Evolutionary conservation across 2,329 filamentous ascomycete genomes (phyloP), one percentile per base, ranked within the genome.

Genomic region (Alternaria panax): DNA sequence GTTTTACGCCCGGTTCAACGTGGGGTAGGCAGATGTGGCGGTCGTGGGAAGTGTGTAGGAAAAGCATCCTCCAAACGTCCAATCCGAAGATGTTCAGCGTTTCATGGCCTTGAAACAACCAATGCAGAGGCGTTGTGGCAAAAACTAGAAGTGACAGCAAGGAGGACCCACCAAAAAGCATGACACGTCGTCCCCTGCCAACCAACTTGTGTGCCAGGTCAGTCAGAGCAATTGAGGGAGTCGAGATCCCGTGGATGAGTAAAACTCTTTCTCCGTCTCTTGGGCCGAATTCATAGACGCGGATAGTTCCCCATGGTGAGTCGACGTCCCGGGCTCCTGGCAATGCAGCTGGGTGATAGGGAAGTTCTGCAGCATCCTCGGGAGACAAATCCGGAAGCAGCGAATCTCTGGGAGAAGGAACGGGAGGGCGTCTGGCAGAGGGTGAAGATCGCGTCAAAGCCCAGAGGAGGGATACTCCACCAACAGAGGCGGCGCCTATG

Each of bases 281-380:
- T 0, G 91, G 90, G 0, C 92, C 92, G 85, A 89, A 95, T 81
- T 96, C 92, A 73, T 92, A 94, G 3, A 92, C 88, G 45, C 89
- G 82, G 62, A 92, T 86, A 5, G 80, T 86, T 16, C 92, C 92
- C 72, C 92, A 93, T 4, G 88, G 87, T 4, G 87, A 90, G 12
- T 81, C 73, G 16, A 95, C 87, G 73, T 92, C 87, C 58, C 91
- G 84, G 0, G 81, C 86, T 7, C 91, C 89, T 0, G 90, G 90
- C 14, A 93, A 83, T 16, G 85, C 84, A 75, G 92, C 85, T 3
- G 87, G 87, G 1, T 90, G 90, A 75, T 95, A 92, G 0, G 82
- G 80, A 2, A 82, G 64, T 7, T 69, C 56, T 6, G 71, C 54
- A 4, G 72, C 40, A 12, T 74, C 66, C 20, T 72, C 64, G 3